Conservation (phyloP, 1,284 basidiomycete genomes). For the Abortiporus biennis region DNA sequence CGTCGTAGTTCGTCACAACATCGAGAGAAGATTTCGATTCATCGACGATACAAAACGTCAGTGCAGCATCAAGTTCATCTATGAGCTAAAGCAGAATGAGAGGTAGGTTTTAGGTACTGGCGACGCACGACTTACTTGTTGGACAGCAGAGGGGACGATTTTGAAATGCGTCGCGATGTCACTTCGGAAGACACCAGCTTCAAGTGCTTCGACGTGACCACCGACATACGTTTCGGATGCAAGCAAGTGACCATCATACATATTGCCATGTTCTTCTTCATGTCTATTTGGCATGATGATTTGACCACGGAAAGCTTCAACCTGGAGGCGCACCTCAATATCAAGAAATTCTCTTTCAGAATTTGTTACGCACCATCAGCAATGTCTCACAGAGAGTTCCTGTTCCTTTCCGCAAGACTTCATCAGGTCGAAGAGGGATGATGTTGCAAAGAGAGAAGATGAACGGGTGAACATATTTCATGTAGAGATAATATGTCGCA, state of each 20-base stretch:
- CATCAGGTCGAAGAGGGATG: constrained; percentile 95
- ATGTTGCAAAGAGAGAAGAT: constrained; percentile 99
- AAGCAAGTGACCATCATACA: constrained; percentile 94
- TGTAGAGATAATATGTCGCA: constrained; percentile 98
- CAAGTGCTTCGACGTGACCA: constrained; percentile 97
- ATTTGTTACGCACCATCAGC: constrained; percentile 76
- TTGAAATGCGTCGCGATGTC: constrained; percentile 97
- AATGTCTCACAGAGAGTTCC: constrained; percentile 98
- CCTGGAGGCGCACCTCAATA: constrained; percentile 40
- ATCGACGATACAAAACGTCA: constrained; percentile 85
- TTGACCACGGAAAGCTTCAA: constrained; percentile 87
- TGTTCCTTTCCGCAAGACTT: constrained; percentile 93
- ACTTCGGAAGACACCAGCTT: constrained; percentile 96
- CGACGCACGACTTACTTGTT: constrained; percentile 51
- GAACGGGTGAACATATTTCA: constrained; percentile 99
- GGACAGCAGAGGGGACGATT: constrained; percentile 82
- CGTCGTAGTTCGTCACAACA: constrained; percentile 92
- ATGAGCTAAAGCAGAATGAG: constrained; percentile 61
- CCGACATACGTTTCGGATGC: constrained; percentile 99
- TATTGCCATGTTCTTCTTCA: constrained; percentile 88
- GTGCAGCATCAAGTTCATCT: constrained; percentile 87
- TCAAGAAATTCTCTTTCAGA: background rate
- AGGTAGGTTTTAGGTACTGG: constrained; percentile 7
- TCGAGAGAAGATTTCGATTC: constrained; percentile 83
- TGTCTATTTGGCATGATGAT: constrained; percentile 99